These are phyloP conservation scores for Tilletiopsis washingtonensis DNA, from an alignment of 1,284 basidiomycete species.

Conservation along the genomic window DNA sequence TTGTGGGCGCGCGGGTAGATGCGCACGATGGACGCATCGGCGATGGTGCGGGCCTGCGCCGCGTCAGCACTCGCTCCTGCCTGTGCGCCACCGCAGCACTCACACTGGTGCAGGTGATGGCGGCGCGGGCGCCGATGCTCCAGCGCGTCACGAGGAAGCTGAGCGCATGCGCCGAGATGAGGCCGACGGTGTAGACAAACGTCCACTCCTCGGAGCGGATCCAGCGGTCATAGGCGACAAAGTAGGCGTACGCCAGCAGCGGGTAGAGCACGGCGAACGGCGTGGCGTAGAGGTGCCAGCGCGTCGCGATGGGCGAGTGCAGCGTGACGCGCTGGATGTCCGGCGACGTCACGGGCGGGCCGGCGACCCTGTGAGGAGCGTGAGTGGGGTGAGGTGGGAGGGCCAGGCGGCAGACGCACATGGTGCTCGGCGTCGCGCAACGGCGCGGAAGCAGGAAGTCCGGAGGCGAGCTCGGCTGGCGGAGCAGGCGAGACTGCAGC, in stretches of 20 bases:
- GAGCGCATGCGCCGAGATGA: constrained; percentile 80
- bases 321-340: constrained; percentile 77
- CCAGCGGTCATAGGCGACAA: constrained; percentile 76
- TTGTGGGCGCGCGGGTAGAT: constrained; percentile 77
- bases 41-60: constrained; percentile 56
- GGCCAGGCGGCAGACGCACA: too few species aligned
- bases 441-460: too few species aligned
- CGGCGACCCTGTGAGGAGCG: neutral
- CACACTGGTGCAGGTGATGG: constrained; percentile 41
- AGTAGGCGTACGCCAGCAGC: constrained; percentile 79
- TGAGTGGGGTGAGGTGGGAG: too few species aligned
- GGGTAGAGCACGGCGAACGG: constrained; percentile 82
- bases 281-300: constrained; percentile 69
- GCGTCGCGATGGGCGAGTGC: constrained; percentile 69
- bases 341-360: constrained; percentile 59
- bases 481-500: too few species aligned
- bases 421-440: too few species aligned
- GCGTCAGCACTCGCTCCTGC: too few species aligned
- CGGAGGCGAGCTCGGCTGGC: too few species aligned
- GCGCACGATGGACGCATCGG: constrained; percentile 71
- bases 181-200: constrained; percentile 77
- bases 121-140: constrained; percentile 69
- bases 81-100: too few species aligned
- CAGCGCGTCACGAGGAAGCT: constrained; percentile 87
- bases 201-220: constrained; percentile 54